A percentile compares a stretch with the other conserved stretches of the same genome.
phyloP scores from a whole-genome alignment of 202 grass and related monocot genomes.

The Carex arenaria region DNA sequence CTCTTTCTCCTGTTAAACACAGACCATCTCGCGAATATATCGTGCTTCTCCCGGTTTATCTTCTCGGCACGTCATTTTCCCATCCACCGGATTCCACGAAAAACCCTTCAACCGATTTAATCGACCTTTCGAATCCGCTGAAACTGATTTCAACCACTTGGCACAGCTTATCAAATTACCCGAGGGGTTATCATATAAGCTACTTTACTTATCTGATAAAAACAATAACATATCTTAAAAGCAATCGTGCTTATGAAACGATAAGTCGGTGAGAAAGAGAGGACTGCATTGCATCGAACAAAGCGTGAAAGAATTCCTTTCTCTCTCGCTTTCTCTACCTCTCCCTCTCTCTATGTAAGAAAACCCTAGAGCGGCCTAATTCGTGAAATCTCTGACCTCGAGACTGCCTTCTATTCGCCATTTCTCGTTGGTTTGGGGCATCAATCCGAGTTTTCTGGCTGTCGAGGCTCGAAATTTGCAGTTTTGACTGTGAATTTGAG shows the following conservation, averaged over 20 bases:
- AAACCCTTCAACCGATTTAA: slow-evolving; percentile 82
- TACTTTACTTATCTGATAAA: accelerated
- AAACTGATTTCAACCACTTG: not conserved
- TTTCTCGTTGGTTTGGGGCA: not conserved
- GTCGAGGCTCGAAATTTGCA: not conserved
- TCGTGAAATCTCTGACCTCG: slow-evolving; percentile 39
- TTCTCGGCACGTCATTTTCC: slow-evolving; percentile 42
- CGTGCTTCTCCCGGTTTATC: not conserved
- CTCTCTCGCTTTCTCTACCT: slow-evolving; percentile 11
- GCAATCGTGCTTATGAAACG: accelerated
- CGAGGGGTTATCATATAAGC: slow-evolving; percentile 17
- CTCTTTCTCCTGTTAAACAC: not conserved
- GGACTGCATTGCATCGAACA: slow-evolving; percentile 99
- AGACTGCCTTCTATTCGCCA: not conserved
- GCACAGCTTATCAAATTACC: not conserved
- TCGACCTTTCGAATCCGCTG: slow-evolving; percentile 72
- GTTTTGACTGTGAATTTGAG: slow-evolving; percentile 16
- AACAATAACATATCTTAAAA: accelerated
- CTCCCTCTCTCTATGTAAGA: slow-evolving; percentile 32
- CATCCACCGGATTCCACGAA: slow-evolving; percentile 65
- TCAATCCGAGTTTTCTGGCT: not conserved
- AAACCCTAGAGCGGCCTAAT: slow-evolving; percentile 39
- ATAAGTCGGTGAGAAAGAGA: slow-evolving; percentile 67
- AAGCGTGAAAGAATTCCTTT: slow-evolving; percentile 77
- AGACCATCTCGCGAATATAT: not conserved